Evolutionary conservation across 225 moss, liverwort and hornwort genomes (phyloP), one percentile per base, ranked within the genome.

Genomic region (Polytrichum formosum): DNA sequence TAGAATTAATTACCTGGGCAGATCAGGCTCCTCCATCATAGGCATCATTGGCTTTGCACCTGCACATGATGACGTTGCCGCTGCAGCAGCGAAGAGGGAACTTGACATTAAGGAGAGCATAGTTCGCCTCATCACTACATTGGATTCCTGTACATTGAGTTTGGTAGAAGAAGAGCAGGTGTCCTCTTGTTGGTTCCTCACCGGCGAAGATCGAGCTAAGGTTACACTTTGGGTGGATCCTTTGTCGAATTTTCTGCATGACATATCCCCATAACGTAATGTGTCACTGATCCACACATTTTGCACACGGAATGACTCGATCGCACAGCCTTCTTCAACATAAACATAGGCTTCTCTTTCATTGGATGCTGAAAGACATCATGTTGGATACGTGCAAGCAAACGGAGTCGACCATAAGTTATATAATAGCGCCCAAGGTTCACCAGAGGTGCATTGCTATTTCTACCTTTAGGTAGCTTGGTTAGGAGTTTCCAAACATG

Each of bases 11-110:
- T 75, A 84, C 87, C 74, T 84, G 9, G 87, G 87, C 70, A 77
- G 81, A 71, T 84, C 79, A 10, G 84, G 77, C 61, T 79, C 83
- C 72, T 73, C 81, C 79, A 82, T 84, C 68, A 81, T 68, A 27
- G 83, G 84, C 63, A 60, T 46, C 46, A 46, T 46, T 46, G 58
- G 21, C 76, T 75, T 1, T 25, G 87, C 73, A 67, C 79, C 79
- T 7, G 87, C 84, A 60, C 19, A 61, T 53, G 54, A 81, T 30
- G 79, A 56, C 33, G 80, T 69, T 5, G 81, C 73, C 54, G 72
- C 56, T 23, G 81, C 72, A 71, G 77, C 23, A 65, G 61, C 61
- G 18, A 67, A 67, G 61, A 87, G 56, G 25, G 78, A 61, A 33
- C 84, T 71, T 27, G 79, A 79, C 79, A 84, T 81, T 58, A 79